Evolutionary conservation across 176 grass and related monocot genomes (phyloP).

Genomic region (Olyra latifolia): DNA sequence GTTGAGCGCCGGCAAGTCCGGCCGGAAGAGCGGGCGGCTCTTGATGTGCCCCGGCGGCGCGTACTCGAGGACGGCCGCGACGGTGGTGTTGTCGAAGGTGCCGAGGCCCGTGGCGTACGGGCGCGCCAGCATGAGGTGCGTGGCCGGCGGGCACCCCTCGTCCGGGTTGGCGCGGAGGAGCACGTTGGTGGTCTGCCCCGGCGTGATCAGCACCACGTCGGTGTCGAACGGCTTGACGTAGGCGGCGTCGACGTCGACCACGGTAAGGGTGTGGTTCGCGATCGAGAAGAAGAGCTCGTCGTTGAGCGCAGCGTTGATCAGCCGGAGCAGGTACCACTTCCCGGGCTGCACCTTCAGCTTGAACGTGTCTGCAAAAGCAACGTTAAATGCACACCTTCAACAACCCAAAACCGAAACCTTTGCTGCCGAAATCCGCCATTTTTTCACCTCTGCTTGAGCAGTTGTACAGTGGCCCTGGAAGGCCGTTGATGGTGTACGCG

Average conservation of each 20-base stretch:
- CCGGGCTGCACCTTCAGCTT: slow-evolving; percentile 57
- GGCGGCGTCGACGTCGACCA: slow-evolving; percentile 56
- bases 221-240: slow-evolving; percentile 69
- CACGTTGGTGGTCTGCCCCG: slow-evolving; percentile 76
- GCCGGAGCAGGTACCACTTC: slow-evolving; percentile 53
- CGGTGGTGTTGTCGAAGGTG: slow-evolving; percentile 79
- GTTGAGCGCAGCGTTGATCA: slow-evolving; percentile 78
- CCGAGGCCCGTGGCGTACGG: slow-evolving; percentile 57
- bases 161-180: slow-evolving; percentile 50
- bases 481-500: slow-evolving; percentile 67
- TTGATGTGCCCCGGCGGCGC: slow-evolving; percentile 35
- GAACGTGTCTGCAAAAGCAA: slow-evolving; percentile 50
- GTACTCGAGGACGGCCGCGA: slow-evolving; percentile 65
- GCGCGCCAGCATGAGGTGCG: slow-evolving; percentile 60
- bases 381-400: background rate
- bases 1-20: slow-evolving; percentile 51
- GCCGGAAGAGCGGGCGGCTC: slow-evolving; percentile 39
- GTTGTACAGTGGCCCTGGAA: slow-evolving; percentile 76
- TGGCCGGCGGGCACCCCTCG: slow-evolving; percentile 29
- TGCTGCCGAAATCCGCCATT: too few relatives aligned
- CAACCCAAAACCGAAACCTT: background rate
- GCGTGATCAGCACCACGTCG: slow-evolving; percentile 56
- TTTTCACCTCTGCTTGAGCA: slow-evolving; percentile 54
- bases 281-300: slow-evolving; percentile 67
- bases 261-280: slow-evolving; percentile 64